phyloP scores from a whole-genome alignment of 2,329 filamentous ascomycete genomes.

The Stachybotrys chartarum region DNA sequence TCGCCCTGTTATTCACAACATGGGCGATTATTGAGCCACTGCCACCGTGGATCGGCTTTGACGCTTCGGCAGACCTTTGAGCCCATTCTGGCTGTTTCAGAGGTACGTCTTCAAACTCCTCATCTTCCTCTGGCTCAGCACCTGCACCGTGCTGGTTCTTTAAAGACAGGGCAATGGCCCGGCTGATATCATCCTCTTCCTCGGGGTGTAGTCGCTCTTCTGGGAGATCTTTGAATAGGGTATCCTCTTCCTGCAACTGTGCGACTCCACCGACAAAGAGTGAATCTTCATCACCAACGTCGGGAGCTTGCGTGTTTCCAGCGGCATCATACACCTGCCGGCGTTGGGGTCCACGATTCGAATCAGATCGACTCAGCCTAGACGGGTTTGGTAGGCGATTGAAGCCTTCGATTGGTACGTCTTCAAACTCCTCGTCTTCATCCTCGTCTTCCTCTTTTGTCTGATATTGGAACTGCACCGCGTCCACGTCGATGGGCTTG shows the following conservation, averaged over 20 bases:
- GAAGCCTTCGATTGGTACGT: constrained; percentile 83
- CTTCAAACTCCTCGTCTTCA: constrained; percentile 79
- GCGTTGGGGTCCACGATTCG: constrained; percentile 5
- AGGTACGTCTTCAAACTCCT: constrained; percentile 43
- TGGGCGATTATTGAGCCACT: constrained; percentile 61
- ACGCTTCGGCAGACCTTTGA: constrained; percentile 42
- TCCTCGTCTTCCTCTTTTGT: constrained; percentile 53
- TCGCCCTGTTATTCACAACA: constrained; percentile 67
- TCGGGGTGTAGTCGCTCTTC: constrained; percentile 31
- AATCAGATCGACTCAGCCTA: not conserved
- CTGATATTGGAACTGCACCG: constrained; percentile 48
- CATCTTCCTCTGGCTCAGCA: constrained; percentile 28
- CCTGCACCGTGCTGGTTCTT: constrained; percentile 48
- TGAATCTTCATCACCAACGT: constrained; percentile 36
- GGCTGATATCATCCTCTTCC: constrained; percentile 58
- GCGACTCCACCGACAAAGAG: constrained; percentile 33
- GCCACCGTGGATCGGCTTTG: constrained; percentile 43
- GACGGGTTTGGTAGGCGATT: constrained; percentile 67
- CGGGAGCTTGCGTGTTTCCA: constrained; percentile 5
- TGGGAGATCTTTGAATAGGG: constrained; percentile 17
- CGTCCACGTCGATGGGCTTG: constrained; percentile 90
- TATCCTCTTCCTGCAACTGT: constrained; percentile 14
- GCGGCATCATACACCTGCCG: constrained; percentile 18
- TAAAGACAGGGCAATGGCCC: constrained; percentile 80
- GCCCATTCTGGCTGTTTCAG: constrained; percentile 43